phyloP scores from a whole-genome alignment of 305 asterid genomes.

The Fraxinus platypoda region DNA sequence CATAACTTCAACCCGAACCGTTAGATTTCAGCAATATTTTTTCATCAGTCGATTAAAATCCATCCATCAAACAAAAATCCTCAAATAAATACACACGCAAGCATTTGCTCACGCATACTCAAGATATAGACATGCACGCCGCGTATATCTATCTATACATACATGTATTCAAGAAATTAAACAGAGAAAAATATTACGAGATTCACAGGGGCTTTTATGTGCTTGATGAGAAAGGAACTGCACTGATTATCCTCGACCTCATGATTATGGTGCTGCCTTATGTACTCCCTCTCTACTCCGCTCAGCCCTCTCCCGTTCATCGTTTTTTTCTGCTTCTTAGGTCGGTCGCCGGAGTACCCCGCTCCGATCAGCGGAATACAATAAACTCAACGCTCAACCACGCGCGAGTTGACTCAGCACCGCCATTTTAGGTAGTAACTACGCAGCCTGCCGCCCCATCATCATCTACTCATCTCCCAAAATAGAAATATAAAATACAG shows the following conservation, averaged over 20 bases:
- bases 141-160: neutral
- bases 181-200: slow-evolving; percentile 44
- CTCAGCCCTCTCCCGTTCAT: slow-evolving; percentile 48
- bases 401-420: slow-evolving; percentile 19
- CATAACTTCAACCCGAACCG: neutral
- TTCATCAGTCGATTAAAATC: slow-evolving; percentile 30
- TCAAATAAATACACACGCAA: slow-evolving; percentile 8
- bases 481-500: slow-evolving; percentile 14
- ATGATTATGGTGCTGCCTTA: slow-evolving; percentile 57
- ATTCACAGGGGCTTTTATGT: slow-evolving; percentile 69
- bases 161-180: neutral
- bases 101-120: neutral
- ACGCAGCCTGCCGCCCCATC: slow-evolving; percentile 9
- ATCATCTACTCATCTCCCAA: slow-evolving; percentile 15
- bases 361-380: slow-evolving; percentile 20
- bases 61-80: neutral
- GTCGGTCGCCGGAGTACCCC: neutral
- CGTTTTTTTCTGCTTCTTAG: slow-evolving; percentile 16
- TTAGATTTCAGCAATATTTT: slow-evolving; percentile 4
- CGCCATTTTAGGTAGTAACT: slow-evolving; percentile 9
- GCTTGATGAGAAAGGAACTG: slow-evolving; percentile 63
- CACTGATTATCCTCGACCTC: slow-evolving; percentile 61
- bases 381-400: neutral
- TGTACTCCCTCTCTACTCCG: slow-evolving; percentile 47
- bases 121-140: neutral